A percentile compares a stretch with the other conserved stretches of the same genome.
phyloP scores from a whole-genome alignment of 2,329 filamentous ascomycete genomes.

The Arthrinium phaeospermum region DNA sequence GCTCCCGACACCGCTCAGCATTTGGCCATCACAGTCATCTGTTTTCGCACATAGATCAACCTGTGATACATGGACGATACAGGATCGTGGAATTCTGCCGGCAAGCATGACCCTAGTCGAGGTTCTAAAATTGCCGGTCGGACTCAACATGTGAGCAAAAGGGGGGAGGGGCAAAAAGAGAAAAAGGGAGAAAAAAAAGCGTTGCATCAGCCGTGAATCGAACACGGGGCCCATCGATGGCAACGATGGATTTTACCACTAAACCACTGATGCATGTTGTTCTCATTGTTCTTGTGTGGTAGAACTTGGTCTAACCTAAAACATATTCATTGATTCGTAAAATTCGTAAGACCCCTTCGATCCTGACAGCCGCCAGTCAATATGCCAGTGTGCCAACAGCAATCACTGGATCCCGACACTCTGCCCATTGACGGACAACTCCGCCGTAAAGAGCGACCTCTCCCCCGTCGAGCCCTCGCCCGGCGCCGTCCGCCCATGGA shows the following conservation, averaged over 20 bases:
- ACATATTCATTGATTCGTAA: neutral
- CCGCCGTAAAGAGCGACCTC: constrained; percentile 34
- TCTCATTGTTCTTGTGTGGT: neutral
- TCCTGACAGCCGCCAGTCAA: neutral
- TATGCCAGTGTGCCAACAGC: neutral
- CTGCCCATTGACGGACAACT: constrained; percentile 32
- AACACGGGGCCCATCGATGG: constrained; percentile 57
- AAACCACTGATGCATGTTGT: constrained; percentile 48
- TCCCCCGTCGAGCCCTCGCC: constrained; percentile 27
- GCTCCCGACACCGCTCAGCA: too few species aligned
- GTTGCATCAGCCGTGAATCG: constrained; percentile 50
- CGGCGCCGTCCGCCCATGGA: constrained; percentile 35
- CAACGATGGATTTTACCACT: constrained; percentile 61
- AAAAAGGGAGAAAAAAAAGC: neutral
- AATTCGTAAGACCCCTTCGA: neutral
- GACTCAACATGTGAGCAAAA: neutral
- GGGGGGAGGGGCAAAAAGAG: too few species aligned
- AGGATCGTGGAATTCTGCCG: too few species aligned
- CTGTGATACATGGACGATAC: too few species aligned
- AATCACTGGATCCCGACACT: neutral
- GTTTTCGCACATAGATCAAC: too few species aligned
- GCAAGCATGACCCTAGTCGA: too few species aligned
- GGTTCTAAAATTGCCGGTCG: neutral
- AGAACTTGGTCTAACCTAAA: too few species aligned
- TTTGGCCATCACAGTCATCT: too few species aligned